Conservation (phyloP, 208 protist species). For the Trichomonas vaginalis region DNA sequence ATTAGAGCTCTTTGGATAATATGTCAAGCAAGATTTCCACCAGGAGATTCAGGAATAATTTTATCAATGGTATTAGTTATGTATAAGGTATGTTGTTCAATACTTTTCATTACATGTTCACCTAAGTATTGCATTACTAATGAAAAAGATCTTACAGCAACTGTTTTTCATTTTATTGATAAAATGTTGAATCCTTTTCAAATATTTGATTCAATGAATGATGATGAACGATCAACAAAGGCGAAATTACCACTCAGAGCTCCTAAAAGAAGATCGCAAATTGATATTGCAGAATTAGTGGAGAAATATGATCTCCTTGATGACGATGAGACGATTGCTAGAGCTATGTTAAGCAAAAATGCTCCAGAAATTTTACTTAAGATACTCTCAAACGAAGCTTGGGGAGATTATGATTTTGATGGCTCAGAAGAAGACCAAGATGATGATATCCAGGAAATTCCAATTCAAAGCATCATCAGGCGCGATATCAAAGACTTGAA, state of each 20-base stretch:
- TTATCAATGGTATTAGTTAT: background rate
- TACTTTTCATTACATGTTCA: background rate
- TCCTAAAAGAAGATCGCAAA: background rate
- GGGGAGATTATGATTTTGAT: background rate
- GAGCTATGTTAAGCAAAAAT: background rate
- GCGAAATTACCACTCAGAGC: background rate
- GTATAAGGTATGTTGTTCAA: background rate
- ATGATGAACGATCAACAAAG: background rate
- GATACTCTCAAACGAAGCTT: background rate
- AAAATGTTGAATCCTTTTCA: background rate
- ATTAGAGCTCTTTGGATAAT: background rate
- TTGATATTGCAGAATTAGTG: background rate
- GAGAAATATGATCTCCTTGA: background rate
- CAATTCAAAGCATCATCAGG: too few species aligned
- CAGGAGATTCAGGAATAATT: background rate
- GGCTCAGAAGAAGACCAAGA: too few species aligned
- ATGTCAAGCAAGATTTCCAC: background rate
- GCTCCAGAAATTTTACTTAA: background rate
- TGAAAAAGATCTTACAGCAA: background rate
- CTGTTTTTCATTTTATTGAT: background rate
- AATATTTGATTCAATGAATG: background rate
- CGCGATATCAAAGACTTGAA: too few species aligned
- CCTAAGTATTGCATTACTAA: background rate
- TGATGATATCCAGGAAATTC: too few species aligned
- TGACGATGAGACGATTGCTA: background rate